These are phyloP conservation scores for Nicotiana noctiflora DNA, from an alignment of 257 asterid genomes.

Conservation along the genomic window DNA sequence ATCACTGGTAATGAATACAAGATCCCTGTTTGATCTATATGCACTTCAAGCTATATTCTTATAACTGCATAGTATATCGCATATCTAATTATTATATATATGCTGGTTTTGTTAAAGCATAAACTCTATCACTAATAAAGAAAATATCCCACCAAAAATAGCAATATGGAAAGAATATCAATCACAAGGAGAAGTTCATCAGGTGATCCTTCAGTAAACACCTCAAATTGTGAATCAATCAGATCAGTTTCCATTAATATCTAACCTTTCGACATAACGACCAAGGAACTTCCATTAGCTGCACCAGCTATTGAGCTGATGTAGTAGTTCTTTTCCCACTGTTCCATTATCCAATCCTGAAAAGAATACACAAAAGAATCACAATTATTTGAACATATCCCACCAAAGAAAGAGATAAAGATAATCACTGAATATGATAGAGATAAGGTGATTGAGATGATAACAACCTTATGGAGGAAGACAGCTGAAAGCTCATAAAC, in stretches of 20 bases:
- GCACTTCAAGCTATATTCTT: background rate
- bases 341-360: slow-evolving; percentile 99
- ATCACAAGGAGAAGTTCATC: background rate
- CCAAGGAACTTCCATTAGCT: slow-evolving; percentile 75
- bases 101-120: background rate
- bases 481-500: slow-evolving; percentile 89
- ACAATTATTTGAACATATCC: background rate
- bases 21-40: background rate
- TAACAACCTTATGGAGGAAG: slow-evolving; percentile 91
- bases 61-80: background rate
- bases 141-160: background rate
- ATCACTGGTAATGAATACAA: background rate
- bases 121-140: background rate
- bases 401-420: background rate
- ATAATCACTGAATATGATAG: background rate
- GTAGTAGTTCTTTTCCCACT: slow-evolving; percentile 94
- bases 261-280: slow-evolving; percentile 95
- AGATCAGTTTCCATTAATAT: background rate
- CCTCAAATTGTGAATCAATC: background rate
- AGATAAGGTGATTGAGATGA: slow-evolving; percentile 1
- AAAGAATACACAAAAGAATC: background rate
- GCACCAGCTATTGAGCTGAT: slow-evolving; percentile 98
- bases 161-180: background rate
- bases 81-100: background rate
- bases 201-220: background rate